Evolutionary conservation across 148 eudicot species (phyloP).

Genomic region (Fallopia convolvulus): DNA sequence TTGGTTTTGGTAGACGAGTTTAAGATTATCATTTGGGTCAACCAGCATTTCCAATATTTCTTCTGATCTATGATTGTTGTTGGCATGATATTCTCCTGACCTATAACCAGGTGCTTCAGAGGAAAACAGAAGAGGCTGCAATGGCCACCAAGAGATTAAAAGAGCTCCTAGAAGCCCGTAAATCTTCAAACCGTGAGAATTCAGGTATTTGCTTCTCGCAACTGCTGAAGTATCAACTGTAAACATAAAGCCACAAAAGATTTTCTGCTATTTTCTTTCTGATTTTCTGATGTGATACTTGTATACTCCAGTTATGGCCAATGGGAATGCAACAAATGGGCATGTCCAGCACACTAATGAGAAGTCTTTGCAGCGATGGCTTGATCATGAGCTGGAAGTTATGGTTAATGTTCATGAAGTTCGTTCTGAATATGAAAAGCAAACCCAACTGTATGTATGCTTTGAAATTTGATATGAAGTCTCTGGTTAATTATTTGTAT

Average conservation of each 20-base stretch:
- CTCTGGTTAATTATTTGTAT: not conserved
- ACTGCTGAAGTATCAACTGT: not conserved
- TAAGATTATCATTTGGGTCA: not conserved
- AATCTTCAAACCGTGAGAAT: constrained; percentile 68
- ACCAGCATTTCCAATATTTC: not conserved
- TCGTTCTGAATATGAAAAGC: constrained; percentile 93
- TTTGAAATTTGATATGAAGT: constrained; percentile 7
- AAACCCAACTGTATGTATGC: constrained; percentile 89
- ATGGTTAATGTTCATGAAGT: constrained; percentile 99
- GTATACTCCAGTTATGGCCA: constrained; percentile 46
- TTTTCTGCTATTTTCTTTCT: not conserved
- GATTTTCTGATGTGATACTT: not conserved
- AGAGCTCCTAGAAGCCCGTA: constrained; percentile 94
- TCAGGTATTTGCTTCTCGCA: constrained; percentile 28
- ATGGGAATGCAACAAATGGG: constrained; percentile 72
- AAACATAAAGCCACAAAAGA: not conserved
- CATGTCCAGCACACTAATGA: constrained; percentile 99
- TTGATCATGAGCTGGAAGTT: constrained; percentile 95
- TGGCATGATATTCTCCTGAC: not conserved
- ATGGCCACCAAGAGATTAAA: constrained; percentile 98
- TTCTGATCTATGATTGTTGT: not conserved
- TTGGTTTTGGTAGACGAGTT: not conserved
- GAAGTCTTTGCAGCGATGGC: constrained; percentile 93
- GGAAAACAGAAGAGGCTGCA: constrained; percentile 99
- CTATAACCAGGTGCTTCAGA: constrained; percentile 78